phyloP scores from a whole-genome alignment of 2,329 filamentous ascomycete species.

The Cryphonectria parasitica region DNA sequence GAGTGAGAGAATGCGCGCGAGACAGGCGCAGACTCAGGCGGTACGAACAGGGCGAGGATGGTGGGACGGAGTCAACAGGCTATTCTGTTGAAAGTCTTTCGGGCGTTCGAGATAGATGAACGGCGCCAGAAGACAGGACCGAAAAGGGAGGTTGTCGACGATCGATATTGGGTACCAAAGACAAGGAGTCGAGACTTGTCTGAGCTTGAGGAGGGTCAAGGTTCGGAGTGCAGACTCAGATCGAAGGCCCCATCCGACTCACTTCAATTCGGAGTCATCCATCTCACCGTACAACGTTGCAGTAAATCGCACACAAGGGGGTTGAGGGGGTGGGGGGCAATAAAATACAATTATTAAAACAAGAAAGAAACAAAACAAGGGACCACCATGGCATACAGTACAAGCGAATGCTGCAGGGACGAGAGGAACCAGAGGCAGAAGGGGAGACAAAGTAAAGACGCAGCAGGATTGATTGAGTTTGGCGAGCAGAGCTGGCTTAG shows the following conservation, averaged over 20 bases:
- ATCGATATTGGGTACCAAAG: neutral
- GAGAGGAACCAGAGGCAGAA: neutral
- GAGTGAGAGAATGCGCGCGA: neutral
- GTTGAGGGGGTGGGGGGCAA: neutral
- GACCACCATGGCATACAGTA: neutral
- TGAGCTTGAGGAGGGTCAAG: constrained; percentile 4
- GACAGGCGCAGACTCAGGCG: constrained; percentile 3
- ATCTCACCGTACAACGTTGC: constrained; percentile 11
- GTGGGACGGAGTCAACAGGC: neutral
- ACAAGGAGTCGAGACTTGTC: constrained; percentile 4
- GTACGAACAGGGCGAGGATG: constrained; percentile 3
- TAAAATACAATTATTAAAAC: neutral
- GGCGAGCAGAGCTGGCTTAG: neutral
- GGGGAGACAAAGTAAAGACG: neutral
- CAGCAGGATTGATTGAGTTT: neutral
- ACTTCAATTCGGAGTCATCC: constrained; percentile 4
- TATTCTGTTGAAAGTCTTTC: neutral
- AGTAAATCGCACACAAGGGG: neutral
- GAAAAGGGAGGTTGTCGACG: neutral
- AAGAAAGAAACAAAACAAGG: neutral
- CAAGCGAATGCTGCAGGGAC: neutral
- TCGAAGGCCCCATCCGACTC: neutral
- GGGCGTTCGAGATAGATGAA: constrained; percentile 8
- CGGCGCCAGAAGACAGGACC: neutral
- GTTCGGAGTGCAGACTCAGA: neutral